Base-by-base conservation (phyloP, 352 stramenopile genomes). In the Aphanomyces cochlioides region DNA sequence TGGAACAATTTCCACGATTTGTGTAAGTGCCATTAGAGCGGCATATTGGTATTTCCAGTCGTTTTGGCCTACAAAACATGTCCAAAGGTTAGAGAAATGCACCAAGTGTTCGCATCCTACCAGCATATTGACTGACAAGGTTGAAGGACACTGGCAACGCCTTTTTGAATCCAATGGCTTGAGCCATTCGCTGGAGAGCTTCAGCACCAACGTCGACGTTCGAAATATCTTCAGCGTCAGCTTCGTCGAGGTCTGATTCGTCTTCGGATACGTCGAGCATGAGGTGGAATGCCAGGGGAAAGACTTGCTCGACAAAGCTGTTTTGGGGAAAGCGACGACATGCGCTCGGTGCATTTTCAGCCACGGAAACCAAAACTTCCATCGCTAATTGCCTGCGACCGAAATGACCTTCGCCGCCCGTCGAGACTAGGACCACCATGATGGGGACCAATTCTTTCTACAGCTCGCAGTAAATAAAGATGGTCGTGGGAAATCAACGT, bases 171-270 rank as follows among this genome's bases (percentile, higher is more conserved):
- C 84, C 84, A 15, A 95, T 75, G 1, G 84, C 84, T 0, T 73
- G 76, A 0, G 90, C 85, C 21, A 95, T 73, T 7, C 87, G 76
- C 69, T 95, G 83, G 34, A 95, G 74, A 0, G 87, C 87, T 21
- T 95, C 87, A 5, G 85, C 89, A 13, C 87, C 87, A 6, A 95
- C 87, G 75, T 95, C 85, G 78, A 95, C 91, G 72, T 95, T 93
- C 48, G 84, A 92, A 65, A 93, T 92, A 56, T 93, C 85, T 10
- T 84, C 83, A 48, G 88, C 78, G 43, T 88, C 79, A 41, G 90
- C 87, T 36, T 92, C 87, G 10, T 66, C 5, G 21, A 72, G 58
- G 13, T 90, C 85, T 6, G 15, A 28, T 13, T 89, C 15, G 71
- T 92, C 84, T 43, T 69, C 63, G 67, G 85, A 79, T 21, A 94